Conservation (phyloP, 148 eudicot species). For the Pouteria glomerata region DNA sequence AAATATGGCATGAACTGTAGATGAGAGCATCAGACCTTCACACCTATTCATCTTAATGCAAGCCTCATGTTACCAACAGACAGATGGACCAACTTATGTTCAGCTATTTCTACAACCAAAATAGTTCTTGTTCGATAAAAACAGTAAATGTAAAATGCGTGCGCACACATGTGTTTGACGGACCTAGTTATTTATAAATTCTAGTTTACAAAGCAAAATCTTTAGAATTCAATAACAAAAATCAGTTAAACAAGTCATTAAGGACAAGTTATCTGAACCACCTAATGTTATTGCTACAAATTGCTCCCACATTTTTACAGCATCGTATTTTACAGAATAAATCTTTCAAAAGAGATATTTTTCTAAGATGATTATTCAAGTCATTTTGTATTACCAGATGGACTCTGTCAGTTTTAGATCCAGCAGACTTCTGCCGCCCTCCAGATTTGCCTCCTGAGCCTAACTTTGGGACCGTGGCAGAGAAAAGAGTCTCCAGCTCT, state of each 20-base stretch:
- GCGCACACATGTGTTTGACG: neutral
- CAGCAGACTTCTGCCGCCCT: constrained; percentile 63
- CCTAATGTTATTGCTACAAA: neutral
- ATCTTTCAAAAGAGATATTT: neutral
- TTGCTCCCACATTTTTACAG: neutral
- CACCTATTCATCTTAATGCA: neutral
- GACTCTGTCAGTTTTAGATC: constrained; percentile 74
- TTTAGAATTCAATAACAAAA: neutral
- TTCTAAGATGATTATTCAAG: neutral
- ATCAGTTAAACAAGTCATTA: neutral
- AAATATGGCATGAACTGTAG: neutral
- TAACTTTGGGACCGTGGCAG: constrained; percentile 70
- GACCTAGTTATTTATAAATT: neutral
- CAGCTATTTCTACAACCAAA: neutral
- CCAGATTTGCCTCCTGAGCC: constrained; percentile 62
- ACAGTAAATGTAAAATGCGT: neutral
- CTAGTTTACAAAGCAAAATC: neutral
- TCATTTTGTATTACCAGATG: constrained; percentile 62
- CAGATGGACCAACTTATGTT: neutral
- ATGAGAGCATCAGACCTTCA: neutral
- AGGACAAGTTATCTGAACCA: neutral
- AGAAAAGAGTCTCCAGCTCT: constrained; percentile 90
- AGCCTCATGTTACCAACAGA: neutral
- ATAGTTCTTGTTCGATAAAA: neutral
- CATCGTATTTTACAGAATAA: neutral